Conservation (phyloP, 495 filamentous ascomycete species). For the Aspergillus nidulans region DNA sequence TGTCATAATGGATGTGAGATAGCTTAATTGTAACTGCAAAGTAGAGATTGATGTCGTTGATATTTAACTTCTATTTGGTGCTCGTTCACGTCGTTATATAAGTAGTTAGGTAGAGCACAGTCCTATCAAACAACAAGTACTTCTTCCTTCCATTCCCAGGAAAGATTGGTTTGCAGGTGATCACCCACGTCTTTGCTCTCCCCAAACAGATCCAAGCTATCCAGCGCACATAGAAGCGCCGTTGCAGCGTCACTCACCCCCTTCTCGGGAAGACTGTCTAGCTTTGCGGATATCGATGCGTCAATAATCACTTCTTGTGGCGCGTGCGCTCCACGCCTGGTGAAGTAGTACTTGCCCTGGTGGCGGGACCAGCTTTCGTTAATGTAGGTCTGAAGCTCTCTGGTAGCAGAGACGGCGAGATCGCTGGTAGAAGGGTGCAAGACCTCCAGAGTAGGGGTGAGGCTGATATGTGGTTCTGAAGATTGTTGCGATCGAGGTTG, state of each 20-base stretch:
- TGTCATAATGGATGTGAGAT: no score
- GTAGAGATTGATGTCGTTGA: background rate
- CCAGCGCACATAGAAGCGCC: slow-evolving; percentile 17
- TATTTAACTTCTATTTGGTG: background rate
- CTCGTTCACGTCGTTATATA: background rate
- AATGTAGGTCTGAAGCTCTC: slow-evolving; percentile 37
- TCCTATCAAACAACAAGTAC: background rate
- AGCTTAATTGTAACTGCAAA: no score
- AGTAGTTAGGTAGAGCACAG: background rate
- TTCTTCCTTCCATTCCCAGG: background rate
- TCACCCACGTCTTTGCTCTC: background rate
- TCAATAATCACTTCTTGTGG: slow-evolving; percentile 32
- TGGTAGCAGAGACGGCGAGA: slow-evolving; percentile 23
- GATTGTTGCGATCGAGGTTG: slow-evolving; percentile 4
- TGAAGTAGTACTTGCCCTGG: slow-evolving; percentile 39
- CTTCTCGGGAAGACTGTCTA: slow-evolving; percentile 20
- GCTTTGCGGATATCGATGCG: slow-evolving; percentile 14
- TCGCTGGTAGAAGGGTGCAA: slow-evolving; percentile 23
- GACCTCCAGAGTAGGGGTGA: background rate
- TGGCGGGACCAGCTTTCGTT: slow-evolving; percentile 36
- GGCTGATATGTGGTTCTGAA: background rate
- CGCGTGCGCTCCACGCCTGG: slow-evolving; percentile 30
- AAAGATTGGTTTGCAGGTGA: background rate
- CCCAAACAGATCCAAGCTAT: slow-evolving; percentile 21
- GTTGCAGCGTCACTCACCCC: slow-evolving; percentile 20